Evolutionary conservation across 257 asterid genomes (phyloP).

Genomic region (Mitragyna speciosa): DNA sequence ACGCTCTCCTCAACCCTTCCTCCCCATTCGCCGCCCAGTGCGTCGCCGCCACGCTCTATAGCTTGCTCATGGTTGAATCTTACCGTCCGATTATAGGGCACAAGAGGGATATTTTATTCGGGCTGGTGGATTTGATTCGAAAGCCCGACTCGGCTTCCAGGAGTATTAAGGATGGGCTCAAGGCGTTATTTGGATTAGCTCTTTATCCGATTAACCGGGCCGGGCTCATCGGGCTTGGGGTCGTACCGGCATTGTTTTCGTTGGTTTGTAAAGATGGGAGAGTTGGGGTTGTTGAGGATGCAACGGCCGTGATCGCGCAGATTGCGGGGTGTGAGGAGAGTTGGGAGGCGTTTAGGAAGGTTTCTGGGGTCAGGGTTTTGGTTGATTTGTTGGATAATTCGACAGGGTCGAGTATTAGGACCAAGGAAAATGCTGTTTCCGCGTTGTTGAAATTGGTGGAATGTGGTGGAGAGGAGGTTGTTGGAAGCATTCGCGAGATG

Average conservation of each 20-base stretch:
- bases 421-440: conserved; percentile 78
- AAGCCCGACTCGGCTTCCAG: conserved; percentile 56
- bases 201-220: conserved; percentile 72
- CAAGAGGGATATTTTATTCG: conserved; percentile 83
- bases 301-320: conserved; percentile 94
- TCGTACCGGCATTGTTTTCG: conserved; percentile 68
- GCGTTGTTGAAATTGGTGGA: conserved; percentile 74
- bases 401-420: conserved; percentile 71
- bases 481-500: conserved; percentile 44
- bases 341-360: conserved; percentile 70
- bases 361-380: conserved; percentile 65
- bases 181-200: conserved; percentile 75
- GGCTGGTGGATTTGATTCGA: conserved; percentile 61
- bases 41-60: conserved; percentile 78
- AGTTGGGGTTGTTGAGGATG: conserved; percentile 76
- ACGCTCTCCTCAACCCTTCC: conserved; percentile 79
- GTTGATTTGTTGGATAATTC: conserved; percentile 78
- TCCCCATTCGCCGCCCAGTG: conserved; percentile 73
- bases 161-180: conserved; percentile 73
- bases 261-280: conserved; percentile 68
- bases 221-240: conserved; percentile 75
- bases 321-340: conserved; percentile 89
- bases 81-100: conserved; percentile 78
- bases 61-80: conserved; percentile 58
- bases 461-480: conserved; percentile 65